Percentiles rank a stretch among this genome's conserved stretches.
Conservation (phyloP, 2,329 filamentous ascomycete genomes). For the Leptographium flavum region DNA sequence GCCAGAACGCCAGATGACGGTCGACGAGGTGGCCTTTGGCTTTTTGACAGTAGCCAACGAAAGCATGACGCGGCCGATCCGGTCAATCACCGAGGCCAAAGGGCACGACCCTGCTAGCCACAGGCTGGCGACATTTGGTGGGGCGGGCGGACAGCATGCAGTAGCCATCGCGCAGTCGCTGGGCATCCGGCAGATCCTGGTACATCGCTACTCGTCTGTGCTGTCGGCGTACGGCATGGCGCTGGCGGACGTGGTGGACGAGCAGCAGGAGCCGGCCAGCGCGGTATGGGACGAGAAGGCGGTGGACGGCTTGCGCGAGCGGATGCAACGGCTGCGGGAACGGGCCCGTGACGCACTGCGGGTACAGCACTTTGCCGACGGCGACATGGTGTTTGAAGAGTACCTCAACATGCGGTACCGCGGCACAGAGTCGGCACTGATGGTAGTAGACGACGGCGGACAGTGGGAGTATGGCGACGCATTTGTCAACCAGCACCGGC, state of each 20-base stretch:
- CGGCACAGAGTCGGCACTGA: slow-evolving; percentile 78
- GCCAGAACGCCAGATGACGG: slow-evolving; percentile 40
- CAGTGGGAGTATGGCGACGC: slow-evolving; percentile 39
- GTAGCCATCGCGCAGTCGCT: slow-evolving; percentile 75
- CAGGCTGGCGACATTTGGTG: slow-evolving; percentile 80
- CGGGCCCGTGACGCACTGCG: slow-evolving; percentile 23
- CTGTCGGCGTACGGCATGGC: slow-evolving; percentile 88
- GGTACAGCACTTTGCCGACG: slow-evolving; percentile 38
- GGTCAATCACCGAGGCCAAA: slow-evolving; percentile 77
- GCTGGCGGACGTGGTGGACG: slow-evolving; percentile 68
- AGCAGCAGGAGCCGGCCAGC: slow-evolving; percentile 54
- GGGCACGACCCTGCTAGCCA: slow-evolving; percentile 82
- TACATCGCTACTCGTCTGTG: slow-evolving; percentile 78
- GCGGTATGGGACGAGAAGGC: slow-evolving; percentile 36
- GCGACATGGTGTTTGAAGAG: slow-evolving; percentile 65
- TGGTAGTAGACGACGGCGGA: slow-evolving; percentile 47
- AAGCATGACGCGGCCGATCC: slow-evolving; percentile 78
- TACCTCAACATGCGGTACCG: slow-evolving; percentile 90
- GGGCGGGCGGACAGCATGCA: slow-evolving; percentile 81
- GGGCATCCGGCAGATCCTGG: slow-evolving; percentile 69
- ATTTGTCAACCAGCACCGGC: slow-evolving; percentile 53
- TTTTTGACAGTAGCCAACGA: slow-evolving; percentile 85
- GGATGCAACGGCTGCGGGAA: slow-evolving; percentile 65
- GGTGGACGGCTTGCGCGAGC: slow-evolving; percentile 32
- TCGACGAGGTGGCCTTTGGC: slow-evolving; percentile 76